Base-by-base conservation (phyloP, 805 yeast species). In the Saccharomycopsis microspora region DNA sequence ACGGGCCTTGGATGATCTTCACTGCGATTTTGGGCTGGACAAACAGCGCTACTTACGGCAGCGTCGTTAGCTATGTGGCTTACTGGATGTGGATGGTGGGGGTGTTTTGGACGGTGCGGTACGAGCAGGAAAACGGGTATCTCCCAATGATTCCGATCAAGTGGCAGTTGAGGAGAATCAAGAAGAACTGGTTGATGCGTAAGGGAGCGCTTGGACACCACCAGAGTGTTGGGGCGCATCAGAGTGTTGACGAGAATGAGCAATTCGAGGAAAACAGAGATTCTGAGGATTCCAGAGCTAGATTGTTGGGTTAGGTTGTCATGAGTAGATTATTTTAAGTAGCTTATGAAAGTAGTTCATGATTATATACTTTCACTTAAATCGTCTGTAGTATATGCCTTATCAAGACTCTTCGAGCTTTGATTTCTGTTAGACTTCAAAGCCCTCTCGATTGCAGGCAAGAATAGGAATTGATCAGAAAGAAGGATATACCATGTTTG, bases 11-110 rank as follows among this genome's bases (percentile, higher is more conserved):
- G 95, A 86, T 87, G 95, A 68, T 88, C 35, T 71, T 84, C 56
- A 86, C 88, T 37, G 96, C 95, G 1, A 68, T 88, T 4, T 72
- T 87, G 44, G 96, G 96, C 1, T 88, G 96, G 96, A 86, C 93
- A 6, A 88, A 88, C 61, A 77, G 89, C 54, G 96, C 96, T 3
- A 87, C 96, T 0, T 85, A 82, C 59, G 95, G 94, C 4, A 84
- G 95, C 19, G 88, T 88, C 0, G 61, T 73, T 4, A 75, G 88
- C 44, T 88, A 88, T 65, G 72, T 75, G 53, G 47, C 69, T 1
- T 88, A 82, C 62, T 88, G 96, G 96, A 32, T 67, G 1, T 60
- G 64, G 3, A 60, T 75, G 3, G 65, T 73, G 32, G 48, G 51
- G 3, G 70, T 76, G 6, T 68, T 82, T 31, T 54, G 64, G 1